Evolutionary conservation across 176 grass and related monocot genomes (phyloP).

Genomic region (Aegilops tauschii): DNA sequence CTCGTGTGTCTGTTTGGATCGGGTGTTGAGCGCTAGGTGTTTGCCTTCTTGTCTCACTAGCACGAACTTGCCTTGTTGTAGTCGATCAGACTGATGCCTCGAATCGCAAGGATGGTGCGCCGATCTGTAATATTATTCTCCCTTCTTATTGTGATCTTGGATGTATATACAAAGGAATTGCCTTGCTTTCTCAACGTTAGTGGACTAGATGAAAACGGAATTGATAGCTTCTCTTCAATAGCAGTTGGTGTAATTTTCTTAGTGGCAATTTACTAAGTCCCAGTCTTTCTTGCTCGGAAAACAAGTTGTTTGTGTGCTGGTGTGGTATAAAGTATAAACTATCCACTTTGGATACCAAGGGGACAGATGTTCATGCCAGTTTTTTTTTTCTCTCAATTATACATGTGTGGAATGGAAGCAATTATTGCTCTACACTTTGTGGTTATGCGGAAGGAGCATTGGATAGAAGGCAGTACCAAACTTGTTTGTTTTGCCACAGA

Average conservation of each 20-base stretch:
- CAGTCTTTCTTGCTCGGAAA: not conserved
- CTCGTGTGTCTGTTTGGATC: not conserved
- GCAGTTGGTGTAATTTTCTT: not conserved
- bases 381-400: not conserved
- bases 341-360: not conserved
- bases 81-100: not conserved
- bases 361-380: not conserved
- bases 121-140: not conserved
- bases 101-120: not conserved
- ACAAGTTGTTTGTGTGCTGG: not conserved
- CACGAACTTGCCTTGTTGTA: not conserved
- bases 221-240: not conserved
- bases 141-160: not conserved
- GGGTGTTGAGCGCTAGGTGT: not conserved
- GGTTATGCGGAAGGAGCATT: not conserved
- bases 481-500: not conserved
- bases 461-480: not conserved
- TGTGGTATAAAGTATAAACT: not conserved
- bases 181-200: not conserved
- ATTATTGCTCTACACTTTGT: not conserved
- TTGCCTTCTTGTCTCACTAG: conserved; percentile 8
- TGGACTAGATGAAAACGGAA: not conserved
- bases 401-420: not conserved
- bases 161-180: not conserved
- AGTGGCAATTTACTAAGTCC: not conserved